Evolutionary conservation across 2,329 filamentous ascomycete genomes (phyloP).

Genomic region (Amauroascus verrucosus): DNA sequence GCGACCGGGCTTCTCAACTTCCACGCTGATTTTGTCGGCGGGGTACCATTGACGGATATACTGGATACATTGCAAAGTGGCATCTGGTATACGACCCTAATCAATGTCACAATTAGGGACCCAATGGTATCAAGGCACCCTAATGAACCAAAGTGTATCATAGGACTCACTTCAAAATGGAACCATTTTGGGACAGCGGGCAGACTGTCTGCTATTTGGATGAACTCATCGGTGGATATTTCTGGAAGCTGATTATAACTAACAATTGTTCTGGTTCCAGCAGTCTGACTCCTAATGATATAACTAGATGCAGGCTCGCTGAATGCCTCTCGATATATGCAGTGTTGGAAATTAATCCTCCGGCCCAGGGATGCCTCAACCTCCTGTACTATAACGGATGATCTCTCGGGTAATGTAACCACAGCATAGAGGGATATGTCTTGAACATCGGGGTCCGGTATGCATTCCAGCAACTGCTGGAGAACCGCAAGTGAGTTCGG

Average conservation of each 20-base stretch:
- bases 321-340: slow-evolving; percentile 49
- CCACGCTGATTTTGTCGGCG: slow-evolving; percentile 51
- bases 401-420: slow-evolving; percentile 43
- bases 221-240: slow-evolving; percentile 56
- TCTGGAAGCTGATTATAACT: slow-evolving; percentile 59
- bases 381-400: slow-evolving; percentile 42
- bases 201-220: slow-evolving; percentile 34
- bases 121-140: background rate
- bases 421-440: slow-evolving; percentile 30
- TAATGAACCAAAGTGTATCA: background rate
- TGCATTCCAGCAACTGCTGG: slow-evolving; percentile 45
- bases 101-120: background rate
- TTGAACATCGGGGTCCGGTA: background rate
- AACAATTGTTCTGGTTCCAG: slow-evolving; percentile 57
- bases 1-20: slow-evolving; percentile 60
- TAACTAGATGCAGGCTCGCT: slow-evolving; percentile 56
- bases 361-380: slow-evolving; percentile 47
- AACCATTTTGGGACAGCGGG: slow-evolving; percentile 44
- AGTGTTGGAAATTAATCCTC: slow-evolving; percentile 43
- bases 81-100: slow-evolving; percentile 54
- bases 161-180: slow-evolving; percentile 56
- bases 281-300: slow-evolving; percentile 52
- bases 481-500: slow-evolving; percentile 63
- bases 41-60: slow-evolving; percentile 43
- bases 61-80: slow-evolving; percentile 49